A percentile compares a stretch with the other conserved stretches of the same genome.
Evolutionary conservation across 192 early-diverging fungal genomes (phyloP).

Genomic region (Rhizoclosmatium sp.): DNA sequence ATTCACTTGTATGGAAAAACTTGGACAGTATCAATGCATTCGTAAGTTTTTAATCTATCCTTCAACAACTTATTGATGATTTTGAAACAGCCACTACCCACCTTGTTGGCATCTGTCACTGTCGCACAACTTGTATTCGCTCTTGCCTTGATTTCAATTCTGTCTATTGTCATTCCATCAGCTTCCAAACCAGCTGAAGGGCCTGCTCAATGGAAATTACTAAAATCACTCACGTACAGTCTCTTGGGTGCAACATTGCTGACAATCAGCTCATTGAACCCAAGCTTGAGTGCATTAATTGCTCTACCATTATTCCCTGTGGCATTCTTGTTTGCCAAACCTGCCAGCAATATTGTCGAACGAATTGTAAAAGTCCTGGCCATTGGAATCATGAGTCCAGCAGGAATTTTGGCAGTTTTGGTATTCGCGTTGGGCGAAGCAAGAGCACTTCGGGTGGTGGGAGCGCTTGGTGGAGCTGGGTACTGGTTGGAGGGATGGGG

Average conservation of each 20-base stretch:
- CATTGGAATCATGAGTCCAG: constrained; percentile 39
- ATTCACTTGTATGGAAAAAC: neutral
- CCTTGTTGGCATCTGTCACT: neutral
- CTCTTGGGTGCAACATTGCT: constrained; percentile 44
- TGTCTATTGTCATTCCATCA: constrained; percentile 41
- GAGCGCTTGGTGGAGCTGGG: constrained; percentile 33
- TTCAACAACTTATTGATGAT: neutral
- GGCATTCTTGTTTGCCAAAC: constrained; percentile 36
- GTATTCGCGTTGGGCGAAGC: constrained; percentile 19
- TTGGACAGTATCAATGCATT: neutral
- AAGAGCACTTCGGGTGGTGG: constrained; percentile 19
- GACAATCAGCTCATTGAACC: constrained; percentile 51
- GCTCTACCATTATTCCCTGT: constrained; percentile 49
- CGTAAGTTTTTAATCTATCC: neutral
- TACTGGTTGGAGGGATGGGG: constrained; percentile 52
- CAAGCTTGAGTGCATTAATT: constrained; percentile 47
- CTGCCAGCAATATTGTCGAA: constrained; percentile 4
- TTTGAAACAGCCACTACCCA: neutral
- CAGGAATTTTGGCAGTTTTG: constrained; percentile 37
- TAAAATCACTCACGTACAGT: constrained; percentile 47
- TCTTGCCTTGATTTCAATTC: constrained; percentile 39
- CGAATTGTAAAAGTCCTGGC: constrained; percentile 33
- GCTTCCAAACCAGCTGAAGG: constrained; percentile 32
- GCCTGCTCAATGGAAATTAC: constrained; percentile 47
- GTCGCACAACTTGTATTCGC: constrained; percentile 15